These are phyloP conservation scores for Litchi chinensis DNA, from an alignment of 345 rosid genomes.

Conservation along the genomic window DNA sequence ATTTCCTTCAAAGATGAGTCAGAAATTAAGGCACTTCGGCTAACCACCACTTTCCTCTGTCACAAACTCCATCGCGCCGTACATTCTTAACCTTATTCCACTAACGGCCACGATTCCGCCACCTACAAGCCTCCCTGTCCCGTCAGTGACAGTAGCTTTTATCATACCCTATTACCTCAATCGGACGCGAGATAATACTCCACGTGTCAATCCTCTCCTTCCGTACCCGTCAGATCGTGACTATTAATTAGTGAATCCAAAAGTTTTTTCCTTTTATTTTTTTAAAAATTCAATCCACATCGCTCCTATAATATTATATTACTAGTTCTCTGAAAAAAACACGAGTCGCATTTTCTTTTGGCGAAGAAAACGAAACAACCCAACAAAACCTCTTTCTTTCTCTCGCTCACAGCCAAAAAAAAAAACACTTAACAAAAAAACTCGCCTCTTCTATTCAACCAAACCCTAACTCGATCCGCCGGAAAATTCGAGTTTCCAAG, in stretches of 20 bases:
- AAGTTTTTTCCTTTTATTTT: neutral
- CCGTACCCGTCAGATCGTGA: conserved; percentile 33
- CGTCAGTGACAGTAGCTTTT: neutral
- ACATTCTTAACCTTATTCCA: neutral
- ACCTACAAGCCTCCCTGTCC: neutral
- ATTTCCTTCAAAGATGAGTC: neutral
- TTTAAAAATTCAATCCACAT: conserved; percentile 28
- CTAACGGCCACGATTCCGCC: neutral
- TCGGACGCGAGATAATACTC: conserved; percentile 7
- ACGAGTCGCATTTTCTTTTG: conserved; percentile 14
- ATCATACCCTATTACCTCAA: neutral
- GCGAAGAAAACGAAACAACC: conserved; percentile 22
- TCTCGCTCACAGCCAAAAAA: conserved; percentile 21
- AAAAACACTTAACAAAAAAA: neutral
- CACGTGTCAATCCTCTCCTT: conserved; percentile 27
- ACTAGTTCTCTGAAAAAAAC: neutral
- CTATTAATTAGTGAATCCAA: conserved; percentile 24
- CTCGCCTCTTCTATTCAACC: conserved; percentile 43
- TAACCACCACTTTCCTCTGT: neutral
- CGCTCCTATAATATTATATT: conserved; percentile 26
- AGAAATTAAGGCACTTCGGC: neutral
- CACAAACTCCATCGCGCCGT: conserved; percentile 18
- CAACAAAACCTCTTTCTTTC: conserved; percentile 21
- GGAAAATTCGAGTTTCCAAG: conserved; percentile 49
- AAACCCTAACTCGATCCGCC: conserved; percentile 77